These are phyloP conservation scores for Penicillium brasilianum DNA, from an alignment of 2,329 filamentous ascomycete species.

Conservation along the genomic window DNA sequence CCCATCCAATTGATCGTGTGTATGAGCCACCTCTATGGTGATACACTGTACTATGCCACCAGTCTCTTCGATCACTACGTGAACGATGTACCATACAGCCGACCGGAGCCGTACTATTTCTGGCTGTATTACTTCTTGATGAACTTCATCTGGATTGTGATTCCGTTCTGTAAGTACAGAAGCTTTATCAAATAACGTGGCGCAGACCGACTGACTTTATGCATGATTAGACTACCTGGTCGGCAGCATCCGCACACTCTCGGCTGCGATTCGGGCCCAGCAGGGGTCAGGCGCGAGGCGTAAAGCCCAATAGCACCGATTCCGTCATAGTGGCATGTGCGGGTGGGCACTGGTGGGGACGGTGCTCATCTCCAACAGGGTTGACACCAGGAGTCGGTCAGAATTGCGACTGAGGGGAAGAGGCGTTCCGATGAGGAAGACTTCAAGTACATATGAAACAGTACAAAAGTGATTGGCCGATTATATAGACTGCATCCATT, in stretches of 20 bases:
- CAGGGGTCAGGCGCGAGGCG: conserved; percentile 25
- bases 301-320: conserved; percentile 37
- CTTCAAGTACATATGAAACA: not conserved
- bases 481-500: not conserved
- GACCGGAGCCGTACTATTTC: conserved; percentile 68
- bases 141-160: conserved; percentile 70
- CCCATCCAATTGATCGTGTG: conserved; percentile 65
- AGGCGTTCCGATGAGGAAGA: not conserved
- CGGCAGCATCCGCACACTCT: conserved; percentile 39
- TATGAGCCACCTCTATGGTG: conserved; percentile 68
- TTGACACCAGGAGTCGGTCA: conserved; percentile 14
- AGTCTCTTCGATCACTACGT: conserved; percentile 65
- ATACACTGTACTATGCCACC: conserved; percentile 68
- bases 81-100: conserved; percentile 60
- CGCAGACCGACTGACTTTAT: conserved; percentile 12
- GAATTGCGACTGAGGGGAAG: conserved; percentile 13
- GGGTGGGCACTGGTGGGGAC: conserved; percentile 22
- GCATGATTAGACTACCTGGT: conserved; percentile 37
- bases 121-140: conserved; percentile 70
- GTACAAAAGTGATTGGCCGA: not conserved
- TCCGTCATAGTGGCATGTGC: conserved; percentile 28
- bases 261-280: conserved; percentile 35
- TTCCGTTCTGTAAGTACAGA: conserved; percentile 58
- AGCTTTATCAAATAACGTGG: not conserved
- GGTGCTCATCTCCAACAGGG: conserved; percentile 4